Conservation (phyloP, 106 monocot genomes). For the Allium sativum region DNA sequence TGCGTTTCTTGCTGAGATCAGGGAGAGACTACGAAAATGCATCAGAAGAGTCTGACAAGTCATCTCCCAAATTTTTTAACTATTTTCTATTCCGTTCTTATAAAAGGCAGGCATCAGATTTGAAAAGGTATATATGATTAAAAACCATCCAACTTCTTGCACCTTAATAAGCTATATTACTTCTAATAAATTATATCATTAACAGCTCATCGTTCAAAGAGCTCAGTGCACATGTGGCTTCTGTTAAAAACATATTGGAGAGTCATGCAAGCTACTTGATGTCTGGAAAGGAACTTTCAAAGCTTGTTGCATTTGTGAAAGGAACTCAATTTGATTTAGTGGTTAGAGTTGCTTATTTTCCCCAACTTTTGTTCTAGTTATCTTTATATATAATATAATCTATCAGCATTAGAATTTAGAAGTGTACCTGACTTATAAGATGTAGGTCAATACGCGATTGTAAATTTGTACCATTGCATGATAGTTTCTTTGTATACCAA, state of each 20-base stretch:
- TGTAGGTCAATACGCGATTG: no score
- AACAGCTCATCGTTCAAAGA: conserved; percentile 82
- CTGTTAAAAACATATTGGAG: conserved; percentile 95
- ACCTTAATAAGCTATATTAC: not conserved
- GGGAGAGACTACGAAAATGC: conserved; percentile 91
- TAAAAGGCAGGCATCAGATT: conserved; percentile 63
- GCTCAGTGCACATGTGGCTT: conserved; percentile 78
- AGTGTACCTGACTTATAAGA: no score
- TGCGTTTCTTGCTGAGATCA: conserved; percentile 88
- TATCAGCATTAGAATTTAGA: no score
- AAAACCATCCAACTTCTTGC: no score
- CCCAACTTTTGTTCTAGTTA: not conserved
- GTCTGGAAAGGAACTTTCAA: conserved; percentile 99
- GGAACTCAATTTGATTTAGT: conserved; percentile 99
- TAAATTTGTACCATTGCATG: no score
- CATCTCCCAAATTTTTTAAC: conserved; percentile 84
- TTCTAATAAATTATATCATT: conserved; percentile 7
- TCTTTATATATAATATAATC: not conserved
- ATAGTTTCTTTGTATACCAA: no score
- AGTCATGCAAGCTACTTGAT: conserved; percentile 92
- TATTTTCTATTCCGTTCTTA: conserved; percentile 74
- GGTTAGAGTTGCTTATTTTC: conserved; percentile 32
- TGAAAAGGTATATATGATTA: conserved; percentile 47
- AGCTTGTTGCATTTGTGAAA: conserved; percentile 98
- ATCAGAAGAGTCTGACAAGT: conserved; percentile 51